Conservation (phyloP, 2,329 filamentous ascomycete genomes). For the Scortechinia acanthostroma region DNA sequence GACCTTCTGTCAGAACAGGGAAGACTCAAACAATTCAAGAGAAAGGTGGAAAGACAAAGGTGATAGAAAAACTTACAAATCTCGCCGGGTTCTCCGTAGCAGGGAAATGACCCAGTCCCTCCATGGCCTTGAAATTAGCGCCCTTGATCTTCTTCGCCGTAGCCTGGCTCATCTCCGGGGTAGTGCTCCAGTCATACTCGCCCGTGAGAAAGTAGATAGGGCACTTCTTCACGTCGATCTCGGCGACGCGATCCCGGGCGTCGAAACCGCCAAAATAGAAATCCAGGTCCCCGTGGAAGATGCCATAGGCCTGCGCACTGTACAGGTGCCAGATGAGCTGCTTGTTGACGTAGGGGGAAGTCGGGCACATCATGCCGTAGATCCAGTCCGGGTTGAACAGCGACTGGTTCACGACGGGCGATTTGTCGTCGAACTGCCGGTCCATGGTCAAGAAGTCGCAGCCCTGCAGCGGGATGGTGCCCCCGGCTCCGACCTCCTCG, state of each 20-base stretch:
- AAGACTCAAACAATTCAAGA: too few relatives aligned
- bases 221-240: conserved; percentile 36
- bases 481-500: conserved; percentile 33
- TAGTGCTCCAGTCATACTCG: conserved; percentile 10
- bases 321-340: conserved; percentile 40
- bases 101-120: background rate
- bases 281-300: conserved; percentile 40
- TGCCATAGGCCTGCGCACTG: conserved; percentile 37
- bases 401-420: conserved; percentile 29
- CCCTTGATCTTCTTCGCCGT: background rate
- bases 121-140: background rate
- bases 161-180: background rate
- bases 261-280: conserved; percentile 42
- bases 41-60: too few relatives aligned
- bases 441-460: conserved; percentile 17
- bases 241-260: conserved; percentile 28
- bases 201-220: conserved; percentile 41
- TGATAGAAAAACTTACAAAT: too few relatives aligned
- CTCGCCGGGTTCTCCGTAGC: background rate
- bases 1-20: too few relatives aligned
- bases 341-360: conserved; percentile 30
- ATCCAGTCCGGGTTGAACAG: conserved; percentile 38
- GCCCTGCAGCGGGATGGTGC: conserved; percentile 33
- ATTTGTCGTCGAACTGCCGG: conserved; percentile 32
- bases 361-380: conserved; percentile 38